phyloP scores from a whole-genome alignment of 225 moss, liverwort and hornwort species.

The Asterella californica region DNA sequence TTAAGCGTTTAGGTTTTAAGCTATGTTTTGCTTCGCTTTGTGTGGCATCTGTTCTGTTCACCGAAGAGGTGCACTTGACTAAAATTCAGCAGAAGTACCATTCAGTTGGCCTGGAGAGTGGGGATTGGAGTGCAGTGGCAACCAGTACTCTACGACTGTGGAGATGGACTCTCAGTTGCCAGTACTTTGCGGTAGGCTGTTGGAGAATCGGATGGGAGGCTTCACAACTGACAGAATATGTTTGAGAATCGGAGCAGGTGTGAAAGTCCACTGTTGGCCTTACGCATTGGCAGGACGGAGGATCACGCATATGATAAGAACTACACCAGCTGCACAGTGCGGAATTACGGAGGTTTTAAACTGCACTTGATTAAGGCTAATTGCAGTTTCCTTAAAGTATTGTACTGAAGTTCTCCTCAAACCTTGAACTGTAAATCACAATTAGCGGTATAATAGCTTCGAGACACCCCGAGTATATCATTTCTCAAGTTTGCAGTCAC shows the following conservation, averaged over 20 bases:
- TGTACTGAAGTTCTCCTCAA: no score
- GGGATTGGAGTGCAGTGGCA: constrained; percentile 16
- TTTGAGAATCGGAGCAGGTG: constrained; percentile 38
- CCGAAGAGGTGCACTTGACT: constrained; percentile 8
- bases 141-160: constrained; percentile 8
- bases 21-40: neutral
- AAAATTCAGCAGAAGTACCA: neutral
- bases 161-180: constrained; percentile 10
- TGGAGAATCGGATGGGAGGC: constrained; percentile 27
- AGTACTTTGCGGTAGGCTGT: constrained; percentile 21
- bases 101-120: neutral
- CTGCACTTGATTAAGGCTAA: no score
- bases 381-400: no score
- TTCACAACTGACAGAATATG: neutral
- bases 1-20: neutral
- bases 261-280: constrained; percentile 34
- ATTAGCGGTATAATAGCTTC: no score
- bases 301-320: no score
- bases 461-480: no score
- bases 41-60: neutral
- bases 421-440: no score
- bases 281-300: no score
- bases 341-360: no score
- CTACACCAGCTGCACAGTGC: no score
- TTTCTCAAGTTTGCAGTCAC: no score